Conservation (phyloP, 2,329 filamentous ascomycete genomes). For the Pyrenochaeta sp. region DNA sequence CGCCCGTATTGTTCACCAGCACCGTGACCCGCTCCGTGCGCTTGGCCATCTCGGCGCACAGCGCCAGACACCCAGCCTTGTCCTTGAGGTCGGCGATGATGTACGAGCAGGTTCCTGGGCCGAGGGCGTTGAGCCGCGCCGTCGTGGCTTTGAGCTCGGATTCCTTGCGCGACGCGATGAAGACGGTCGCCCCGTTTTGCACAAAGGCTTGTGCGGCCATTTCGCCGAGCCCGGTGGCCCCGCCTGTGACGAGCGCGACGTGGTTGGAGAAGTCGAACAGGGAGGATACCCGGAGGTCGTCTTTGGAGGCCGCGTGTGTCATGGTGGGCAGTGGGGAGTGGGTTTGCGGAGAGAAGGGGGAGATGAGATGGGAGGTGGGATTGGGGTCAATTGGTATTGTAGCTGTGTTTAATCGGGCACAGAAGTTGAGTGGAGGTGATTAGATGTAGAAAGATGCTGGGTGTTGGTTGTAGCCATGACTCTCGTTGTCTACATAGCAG, state of each 20-base stretch:
- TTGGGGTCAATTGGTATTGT: not conserved
- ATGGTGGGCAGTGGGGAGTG: constrained; percentile 16
- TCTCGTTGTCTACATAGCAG: constrained; percentile 18
- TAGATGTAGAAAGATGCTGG: not conserved
- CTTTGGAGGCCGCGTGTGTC: constrained; percentile 40
- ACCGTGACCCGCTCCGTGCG: constrained; percentile 54
- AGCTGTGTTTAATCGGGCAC: constrained; percentile 3
- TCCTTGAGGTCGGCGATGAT: constrained; percentile 62
- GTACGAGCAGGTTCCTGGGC: constrained; percentile 60
- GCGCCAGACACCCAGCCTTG: constrained; percentile 58
- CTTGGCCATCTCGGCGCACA: constrained; percentile 59
- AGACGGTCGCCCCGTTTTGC: constrained; percentile 60
- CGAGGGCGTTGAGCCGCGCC: constrained; percentile 58
- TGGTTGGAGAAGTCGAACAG: constrained; percentile 48
- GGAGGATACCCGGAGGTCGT: constrained; percentile 41
- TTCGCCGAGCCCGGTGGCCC: constrained; percentile 60
- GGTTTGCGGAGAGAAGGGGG: not conserved
- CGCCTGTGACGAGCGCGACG: constrained; percentile 60
- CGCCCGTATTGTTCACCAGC: constrained; percentile 62
- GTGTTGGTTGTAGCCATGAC: constrained; percentile 17
- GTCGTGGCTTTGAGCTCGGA: constrained; percentile 57
- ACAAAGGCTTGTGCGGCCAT: constrained; percentile 64
- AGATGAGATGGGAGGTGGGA: not conserved
- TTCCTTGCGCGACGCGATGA: constrained; percentile 63
- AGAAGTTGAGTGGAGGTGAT: not conserved